A percentile compares a stretch with the other conserved stretches of the same genome.
Conservation (phyloP, 768 basidiomycete genomes). For the Clathrus columnatus region DNA sequence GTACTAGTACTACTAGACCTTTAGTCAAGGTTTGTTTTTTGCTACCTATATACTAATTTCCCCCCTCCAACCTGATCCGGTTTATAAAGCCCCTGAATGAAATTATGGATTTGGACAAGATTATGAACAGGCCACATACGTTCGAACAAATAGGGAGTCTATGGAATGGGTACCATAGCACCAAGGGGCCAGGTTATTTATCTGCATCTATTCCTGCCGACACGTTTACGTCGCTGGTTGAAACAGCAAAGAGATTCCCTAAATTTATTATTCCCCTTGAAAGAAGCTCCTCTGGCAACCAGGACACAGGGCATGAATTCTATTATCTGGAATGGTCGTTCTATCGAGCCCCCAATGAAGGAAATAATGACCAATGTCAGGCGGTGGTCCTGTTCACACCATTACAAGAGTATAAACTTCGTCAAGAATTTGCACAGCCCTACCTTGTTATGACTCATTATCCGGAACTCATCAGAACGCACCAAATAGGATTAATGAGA, state of each 20-base stretch:
- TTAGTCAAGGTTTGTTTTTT: slow-evolving; percentile 47
- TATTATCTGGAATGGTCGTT: slow-evolving; percentile 89
- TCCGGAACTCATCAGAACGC: slow-evolving; percentile 74
- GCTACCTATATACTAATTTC: background rate
- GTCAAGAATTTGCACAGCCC: slow-evolving; percentile 79
- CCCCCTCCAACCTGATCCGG: slow-evolving; percentile 6
- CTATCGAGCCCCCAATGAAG: slow-evolving; percentile 50
- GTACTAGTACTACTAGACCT: slow-evolving; percentile 50
- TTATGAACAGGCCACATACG: slow-evolving; percentile 62
- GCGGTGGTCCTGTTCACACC: slow-evolving; percentile 90
- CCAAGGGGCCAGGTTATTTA: slow-evolving; percentile 74
- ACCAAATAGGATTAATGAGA: slow-evolving; percentile 76
- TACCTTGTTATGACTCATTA: slow-evolving; percentile 88
- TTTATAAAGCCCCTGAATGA: slow-evolving; percentile 61
- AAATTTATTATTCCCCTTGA: slow-evolving; percentile 78
- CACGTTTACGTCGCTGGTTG: slow-evolving; percentile 27
- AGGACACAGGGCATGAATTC: slow-evolving; percentile 55
- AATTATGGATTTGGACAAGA: slow-evolving; percentile 68
- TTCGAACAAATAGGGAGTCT: slow-evolving; percentile 66
- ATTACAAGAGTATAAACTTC: slow-evolving; percentile 85
- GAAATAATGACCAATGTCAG: slow-evolving; percentile 25
- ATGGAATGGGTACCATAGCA: slow-evolving; percentile 86
- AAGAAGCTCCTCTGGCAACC: slow-evolving; percentile 30
- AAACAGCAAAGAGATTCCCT: slow-evolving; percentile 78
- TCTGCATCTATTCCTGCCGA: slow-evolving; percentile 70